phyloP scores from a whole-genome alignment of 371 early-diverging fungal genomes.

The Mortierella sp. region DNA sequence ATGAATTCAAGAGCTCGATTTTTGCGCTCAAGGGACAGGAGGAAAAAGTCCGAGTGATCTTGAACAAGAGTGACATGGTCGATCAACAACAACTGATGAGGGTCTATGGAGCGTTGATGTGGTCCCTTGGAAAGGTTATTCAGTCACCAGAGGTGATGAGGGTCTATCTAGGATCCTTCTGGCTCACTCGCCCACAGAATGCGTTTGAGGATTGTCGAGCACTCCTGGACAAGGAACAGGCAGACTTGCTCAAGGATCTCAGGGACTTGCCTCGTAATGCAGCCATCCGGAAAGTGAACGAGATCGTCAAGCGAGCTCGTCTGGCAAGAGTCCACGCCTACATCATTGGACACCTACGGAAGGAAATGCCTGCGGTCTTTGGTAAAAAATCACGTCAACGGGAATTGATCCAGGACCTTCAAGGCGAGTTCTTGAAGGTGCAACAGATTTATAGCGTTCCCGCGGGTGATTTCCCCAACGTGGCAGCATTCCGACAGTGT shows the following conservation, averaged over 20 bases:
- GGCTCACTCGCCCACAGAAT: constrained; percentile 78
- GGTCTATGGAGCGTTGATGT: constrained; percentile 94
- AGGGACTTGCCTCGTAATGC: constrained; percentile 82
- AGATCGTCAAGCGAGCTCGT: constrained; percentile 89
- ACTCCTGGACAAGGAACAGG: constrained; percentile 80
- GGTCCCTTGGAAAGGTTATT: constrained; percentile 91
- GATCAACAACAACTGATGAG: constrained; percentile 89
- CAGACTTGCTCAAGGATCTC: constrained; percentile 81
- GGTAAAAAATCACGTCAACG: constrained; percentile 84
- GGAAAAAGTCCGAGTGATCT: constrained; percentile 85
- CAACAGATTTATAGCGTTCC: constrained; percentile 77
- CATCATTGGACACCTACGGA: constrained; percentile 83
- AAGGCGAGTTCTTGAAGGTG: constrained; percentile 79
- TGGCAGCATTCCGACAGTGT: constrained; percentile 68
- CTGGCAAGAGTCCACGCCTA: constrained; percentile 86
- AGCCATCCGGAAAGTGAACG: constrained; percentile 86
- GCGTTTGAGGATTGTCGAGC: constrained; percentile 77
- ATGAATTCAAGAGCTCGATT: constrained; percentile 88
- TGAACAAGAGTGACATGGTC: constrained; percentile 91
- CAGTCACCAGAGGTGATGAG: constrained; percentile 90
- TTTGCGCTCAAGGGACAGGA: constrained; percentile 82
- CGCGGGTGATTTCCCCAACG: constrained; percentile 80
- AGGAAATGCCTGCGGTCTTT: constrained; percentile 88
- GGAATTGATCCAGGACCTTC: constrained; percentile 73
- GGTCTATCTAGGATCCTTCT: constrained; percentile 86